A percentile compares a stretch with the other conserved stretches of the same genome.
These are phyloP conservation scores for Cyanodermella asteris DNA, from an alignment of 2,329 filamentous ascomycete species.

Conservation along the genomic window DNA sequence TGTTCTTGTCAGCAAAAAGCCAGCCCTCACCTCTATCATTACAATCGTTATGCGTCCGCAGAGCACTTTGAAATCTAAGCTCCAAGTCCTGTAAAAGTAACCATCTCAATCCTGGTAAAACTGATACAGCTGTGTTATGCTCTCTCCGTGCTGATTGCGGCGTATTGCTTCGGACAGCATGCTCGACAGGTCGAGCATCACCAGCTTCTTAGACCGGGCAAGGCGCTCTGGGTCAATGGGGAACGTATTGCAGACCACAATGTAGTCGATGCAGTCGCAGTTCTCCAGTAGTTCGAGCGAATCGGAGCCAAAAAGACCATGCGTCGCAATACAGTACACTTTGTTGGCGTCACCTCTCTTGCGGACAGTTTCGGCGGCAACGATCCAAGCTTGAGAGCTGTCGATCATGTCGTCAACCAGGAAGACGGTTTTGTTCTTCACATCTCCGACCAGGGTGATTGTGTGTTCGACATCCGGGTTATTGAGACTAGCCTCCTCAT, in stretches of 20 bases:
- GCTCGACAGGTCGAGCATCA: slow-evolving; percentile 72
- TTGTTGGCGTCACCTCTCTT: slow-evolving; percentile 80
- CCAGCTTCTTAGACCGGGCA: slow-evolving; percentile 55
- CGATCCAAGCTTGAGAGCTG: slow-evolving; percentile 90
- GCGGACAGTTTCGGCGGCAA: slow-evolving; percentile 85
- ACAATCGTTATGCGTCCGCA: slow-evolving; percentile 1
- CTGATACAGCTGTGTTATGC: slow-evolving; percentile 39
- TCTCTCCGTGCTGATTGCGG: slow-evolving; percentile 78
- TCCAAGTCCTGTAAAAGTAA: background rate
- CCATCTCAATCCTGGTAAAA: slow-evolving; percentile 33
- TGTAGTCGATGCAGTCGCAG: slow-evolving; percentile 81
- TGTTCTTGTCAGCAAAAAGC: background rate
- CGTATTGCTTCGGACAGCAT: slow-evolving; percentile 81
- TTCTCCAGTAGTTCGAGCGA: slow-evolving; percentile 74
- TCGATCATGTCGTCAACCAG: slow-evolving; percentile 99
- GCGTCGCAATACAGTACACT: slow-evolving; percentile 94
- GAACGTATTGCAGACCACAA: slow-evolving; percentile 94
- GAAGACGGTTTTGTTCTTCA: slow-evolving; percentile 69
- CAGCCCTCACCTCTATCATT: background rate
- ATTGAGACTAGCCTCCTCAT: slow-evolving; percentile 76
- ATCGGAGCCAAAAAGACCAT: slow-evolving; percentile 81
- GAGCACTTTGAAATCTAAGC: background rate
- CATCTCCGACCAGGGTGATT: slow-evolving; percentile 92
- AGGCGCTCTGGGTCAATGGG: slow-evolving; percentile 61
- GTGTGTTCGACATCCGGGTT: slow-evolving; percentile 72